A percentile compares a stretch with the other conserved stretches of the same genome.
These are phyloP conservation scores for Suhomyces coccinellae DNA, from an alignment of 1,139 yeast genomes.

Conservation along the genomic window DNA sequence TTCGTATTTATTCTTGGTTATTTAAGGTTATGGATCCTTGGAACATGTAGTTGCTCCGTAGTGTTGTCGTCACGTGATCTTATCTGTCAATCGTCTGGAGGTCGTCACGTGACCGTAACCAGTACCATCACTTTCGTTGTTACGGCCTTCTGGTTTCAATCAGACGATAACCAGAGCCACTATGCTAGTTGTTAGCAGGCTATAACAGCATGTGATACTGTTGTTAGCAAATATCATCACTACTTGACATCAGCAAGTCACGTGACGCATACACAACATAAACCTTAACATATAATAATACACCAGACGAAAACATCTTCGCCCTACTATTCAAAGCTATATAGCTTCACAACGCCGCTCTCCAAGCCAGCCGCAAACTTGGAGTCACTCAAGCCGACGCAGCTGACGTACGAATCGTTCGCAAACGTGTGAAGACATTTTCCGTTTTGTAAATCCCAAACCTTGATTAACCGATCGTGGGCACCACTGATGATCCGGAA, in stretches of 20 bases:
- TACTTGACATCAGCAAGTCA: too few relatives aligned
- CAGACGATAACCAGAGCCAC: too few relatives aligned
- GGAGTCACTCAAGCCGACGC: slow-evolving; percentile 89
- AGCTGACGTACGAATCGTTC: slow-evolving; percentile 71
- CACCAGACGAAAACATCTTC: neutral
- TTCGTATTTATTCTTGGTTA: neutral
- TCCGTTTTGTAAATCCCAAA: slow-evolving; percentile 95
- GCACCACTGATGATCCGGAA: slow-evolving; percentile 93
- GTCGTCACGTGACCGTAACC: too few relatives aligned
- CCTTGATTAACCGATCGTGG: slow-evolving; percentile 84
- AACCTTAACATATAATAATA: neutral
- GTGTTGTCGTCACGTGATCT: neutral
- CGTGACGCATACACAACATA: neutral
- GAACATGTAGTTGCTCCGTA: too few relatives aligned
- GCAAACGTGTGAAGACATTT: slow-evolving; percentile 91
- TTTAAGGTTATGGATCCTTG: neutral
- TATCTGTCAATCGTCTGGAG: too few relatives aligned
- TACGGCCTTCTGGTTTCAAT: too few relatives aligned
- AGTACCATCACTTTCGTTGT: too few relatives aligned
- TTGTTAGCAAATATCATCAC: too few relatives aligned
- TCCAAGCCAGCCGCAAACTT: slow-evolving; percentile 89
- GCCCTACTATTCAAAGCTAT: slow-evolving; percentile 60
- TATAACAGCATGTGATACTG: too few relatives aligned
- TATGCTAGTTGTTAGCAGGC: too few relatives aligned
- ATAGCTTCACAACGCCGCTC: slow-evolving; percentile 79